Percentiles rank a stretch among this genome's conserved stretches.
Evolutionary conservation across 139 green algal genomes (phyloP).

Genomic region (Coelastrella sp.): DNA sequence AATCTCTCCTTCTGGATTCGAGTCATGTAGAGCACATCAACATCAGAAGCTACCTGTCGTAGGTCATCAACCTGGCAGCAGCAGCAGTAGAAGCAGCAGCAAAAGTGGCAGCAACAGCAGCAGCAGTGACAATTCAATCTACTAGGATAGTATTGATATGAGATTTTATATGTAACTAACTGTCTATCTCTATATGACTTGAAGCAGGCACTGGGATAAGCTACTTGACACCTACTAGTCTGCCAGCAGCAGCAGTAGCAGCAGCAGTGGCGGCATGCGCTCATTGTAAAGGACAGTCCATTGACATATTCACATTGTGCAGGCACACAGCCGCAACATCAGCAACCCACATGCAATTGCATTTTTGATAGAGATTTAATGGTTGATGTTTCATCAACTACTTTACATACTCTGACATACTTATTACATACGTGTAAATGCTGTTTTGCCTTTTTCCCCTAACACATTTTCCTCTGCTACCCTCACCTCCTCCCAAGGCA

Average conservation of each 20-base stretch:
- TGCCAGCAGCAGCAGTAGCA: constrained; percentile 57
- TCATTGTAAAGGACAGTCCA: constrained; percentile 84
- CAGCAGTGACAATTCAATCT: neutral
- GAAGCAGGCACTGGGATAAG: no score
- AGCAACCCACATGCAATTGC: neutral
- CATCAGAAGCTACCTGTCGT: constrained; percentile 69
- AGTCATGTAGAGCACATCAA: constrained; percentile 98
- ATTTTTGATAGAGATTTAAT: no score
- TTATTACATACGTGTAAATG: no score
- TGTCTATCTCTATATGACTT: no score
- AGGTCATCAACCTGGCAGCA: constrained; percentile 49
- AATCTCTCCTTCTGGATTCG: constrained; percentile 99
- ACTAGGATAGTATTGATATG: no score
- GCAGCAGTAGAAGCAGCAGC: constrained; percentile 43
- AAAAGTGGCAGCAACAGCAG: neutral
- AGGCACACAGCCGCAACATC: neutral
- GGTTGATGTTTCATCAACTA: no score
- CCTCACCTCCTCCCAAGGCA: constrained; percentile 90
- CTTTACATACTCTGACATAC: no score
- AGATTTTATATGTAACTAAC: no score
- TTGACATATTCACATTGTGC: constrained; percentile 47
- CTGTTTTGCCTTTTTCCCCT: no score
- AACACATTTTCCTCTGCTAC: neutral
- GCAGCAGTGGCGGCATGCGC: constrained; percentile 84
- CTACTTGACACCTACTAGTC: no score